Evolutionary conservation across 371 early-diverging fungal species (phyloP).

Genomic region (Lichtheimia hyalospora): DNA sequence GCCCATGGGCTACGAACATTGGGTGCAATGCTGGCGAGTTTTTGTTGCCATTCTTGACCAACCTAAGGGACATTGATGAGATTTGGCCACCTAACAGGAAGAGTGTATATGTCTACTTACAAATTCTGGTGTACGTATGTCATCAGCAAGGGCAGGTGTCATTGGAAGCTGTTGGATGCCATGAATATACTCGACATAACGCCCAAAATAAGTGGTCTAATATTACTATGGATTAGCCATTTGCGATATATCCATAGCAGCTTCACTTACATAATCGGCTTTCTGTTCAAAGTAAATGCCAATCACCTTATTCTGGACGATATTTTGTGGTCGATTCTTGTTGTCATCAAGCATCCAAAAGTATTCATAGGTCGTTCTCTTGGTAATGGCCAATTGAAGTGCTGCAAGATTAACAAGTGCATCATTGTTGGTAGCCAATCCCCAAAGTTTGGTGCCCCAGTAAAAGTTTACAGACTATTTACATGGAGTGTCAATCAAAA

Average conservation of each 20-base stretch:
- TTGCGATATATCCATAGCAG: not conserved
- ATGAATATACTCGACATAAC: constrained; percentile 67
- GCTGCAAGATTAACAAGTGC: constrained; percentile 41
- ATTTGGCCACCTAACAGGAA: not conserved
- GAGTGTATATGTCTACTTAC: constrained; percentile 20
- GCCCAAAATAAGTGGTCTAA: constrained; percentile 66
- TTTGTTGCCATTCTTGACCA: constrained; percentile 54
- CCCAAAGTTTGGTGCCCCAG: constrained; percentile 72
- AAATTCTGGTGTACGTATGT: constrained; percentile 49
- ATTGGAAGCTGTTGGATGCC: constrained; percentile 83
- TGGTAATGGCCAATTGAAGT: constrained; percentile 56
- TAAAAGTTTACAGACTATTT: constrained; percentile 69
- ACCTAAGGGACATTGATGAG: constrained; percentile 16
- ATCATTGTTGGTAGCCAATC: constrained; percentile 38
- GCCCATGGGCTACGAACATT: constrained; percentile 50
- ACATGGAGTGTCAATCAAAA: not conserved
- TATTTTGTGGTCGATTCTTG: constrained; percentile 44
- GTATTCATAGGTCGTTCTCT: constrained; percentile 64
- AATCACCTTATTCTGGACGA: constrained; percentile 63
- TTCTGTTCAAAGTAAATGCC: constrained; percentile 78
- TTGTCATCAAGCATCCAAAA: constrained; percentile 61
- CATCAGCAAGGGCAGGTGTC: constrained; percentile 62
- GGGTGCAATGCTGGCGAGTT: constrained; percentile 28
- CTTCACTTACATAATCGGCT: constrained; percentile 59
- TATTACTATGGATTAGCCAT: not conserved